Evolutionary conservation across 306 rosid genomes (phyloP).

Genomic region (Acmispon strigosus): DNA sequence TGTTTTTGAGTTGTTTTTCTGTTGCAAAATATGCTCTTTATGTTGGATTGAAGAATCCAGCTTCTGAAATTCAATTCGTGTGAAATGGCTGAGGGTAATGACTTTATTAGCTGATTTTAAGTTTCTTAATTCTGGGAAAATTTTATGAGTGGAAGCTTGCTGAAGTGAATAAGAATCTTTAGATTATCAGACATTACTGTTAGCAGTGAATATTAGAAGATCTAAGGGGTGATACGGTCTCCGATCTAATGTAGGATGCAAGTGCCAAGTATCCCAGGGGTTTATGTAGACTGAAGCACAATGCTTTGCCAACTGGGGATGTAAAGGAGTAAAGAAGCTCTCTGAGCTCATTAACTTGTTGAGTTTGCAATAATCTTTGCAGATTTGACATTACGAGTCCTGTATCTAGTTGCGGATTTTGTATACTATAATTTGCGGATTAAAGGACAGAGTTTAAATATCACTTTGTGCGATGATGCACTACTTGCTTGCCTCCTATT

Average conservation of each 20-base stretch:
- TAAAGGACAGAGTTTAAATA: background rate
- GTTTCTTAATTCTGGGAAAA: background rate
- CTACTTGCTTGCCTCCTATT: background rate
- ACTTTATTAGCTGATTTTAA: background rate
- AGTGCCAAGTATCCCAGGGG: background rate
- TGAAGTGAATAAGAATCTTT: background rate
- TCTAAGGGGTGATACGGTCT: background rate
- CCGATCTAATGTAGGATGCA: too few relatives aligned
- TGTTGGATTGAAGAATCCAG: background rate
- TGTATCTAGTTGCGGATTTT: background rate
- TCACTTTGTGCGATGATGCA: background rate
- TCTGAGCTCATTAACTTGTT: background rate
- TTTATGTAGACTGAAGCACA: background rate
- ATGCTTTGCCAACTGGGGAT: background rate
- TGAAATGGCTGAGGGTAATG: background rate
- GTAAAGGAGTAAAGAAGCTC: slow-evolving; percentile 1
- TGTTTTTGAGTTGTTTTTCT: background rate
- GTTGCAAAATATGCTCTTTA: background rate
- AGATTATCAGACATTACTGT: background rate
- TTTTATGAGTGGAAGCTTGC: background rate
- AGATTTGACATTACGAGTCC: background rate
- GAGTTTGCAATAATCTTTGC: background rate
- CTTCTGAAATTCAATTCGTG: background rate
- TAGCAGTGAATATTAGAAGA: background rate
- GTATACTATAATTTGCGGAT: background rate